Evolutionary conservation across 2,329 filamentous ascomycete genomes (phyloP), one percentile per base, ranked within the genome.

Genomic region (Botrytis paeoniae): DNA sequence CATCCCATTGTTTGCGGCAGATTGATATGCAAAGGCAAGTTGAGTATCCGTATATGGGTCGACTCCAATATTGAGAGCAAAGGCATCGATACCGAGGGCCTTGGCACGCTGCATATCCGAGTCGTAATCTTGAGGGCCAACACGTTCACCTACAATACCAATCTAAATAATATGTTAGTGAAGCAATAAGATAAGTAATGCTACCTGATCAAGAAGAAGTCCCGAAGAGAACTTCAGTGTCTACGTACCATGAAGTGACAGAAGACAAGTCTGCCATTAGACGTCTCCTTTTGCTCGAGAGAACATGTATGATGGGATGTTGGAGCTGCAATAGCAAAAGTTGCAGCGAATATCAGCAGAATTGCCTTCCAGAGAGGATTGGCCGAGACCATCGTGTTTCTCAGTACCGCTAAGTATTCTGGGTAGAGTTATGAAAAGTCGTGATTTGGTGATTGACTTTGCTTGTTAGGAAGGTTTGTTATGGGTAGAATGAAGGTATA

Each of bases 81-180:
- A 82, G 9, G 79, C 80, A 64, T 82, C 80, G 65, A 82, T 81
- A 9, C 81, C 82, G 1, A 82, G 73, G 2, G 75, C 37, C 62
- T 78, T 79, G 37, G 79, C 79, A 29, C 73, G 68, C 32, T 72
- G 62, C 74, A 76, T 76, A 32, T 76, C 76, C 35, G n/a, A n/a
- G 35, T 77, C 75, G 51, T 71, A 77, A 35, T 77, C 75, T 16
- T 73, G 62, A 29, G 75, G 39, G n/a, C 74, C 73, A 22, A 73
- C 70, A 25, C 76, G 73, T 10, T 77, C 76, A 35, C 66, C 73
- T 35, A 77, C 74, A 54, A 77, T 77, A 32, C 76, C 76, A 66
- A 77, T 77, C 76, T 77, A 25, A n/a, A 54, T 22, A 2, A 12
- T 7, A 32, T 48, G 32, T 72, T 51, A 75, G 70, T 20, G 62